Conservation (phyloP, 805 yeast species). For the Cyberlindnera maritima region DNA sequence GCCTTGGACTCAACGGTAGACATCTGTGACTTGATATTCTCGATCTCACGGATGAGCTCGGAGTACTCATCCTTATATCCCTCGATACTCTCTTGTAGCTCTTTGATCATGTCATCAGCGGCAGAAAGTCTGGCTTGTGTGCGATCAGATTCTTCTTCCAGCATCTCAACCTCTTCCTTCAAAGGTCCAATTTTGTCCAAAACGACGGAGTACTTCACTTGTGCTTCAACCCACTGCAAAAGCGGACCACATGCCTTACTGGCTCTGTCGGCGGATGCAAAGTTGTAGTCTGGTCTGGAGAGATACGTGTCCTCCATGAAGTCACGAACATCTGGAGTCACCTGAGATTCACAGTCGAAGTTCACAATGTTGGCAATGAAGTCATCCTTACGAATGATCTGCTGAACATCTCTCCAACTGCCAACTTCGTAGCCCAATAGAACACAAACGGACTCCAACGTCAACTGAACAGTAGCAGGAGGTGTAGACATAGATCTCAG, state of each 20-base stretch:
- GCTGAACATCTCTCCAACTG: constrained; percentile 82
- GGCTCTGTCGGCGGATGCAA: constrained; percentile 77
- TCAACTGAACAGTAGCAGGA: constrained; percentile 79
- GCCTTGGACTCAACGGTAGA: constrained; percentile 56
- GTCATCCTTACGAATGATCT: constrained; percentile 78
- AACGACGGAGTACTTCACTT: constrained; percentile 70
- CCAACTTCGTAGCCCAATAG: constrained; percentile 67
- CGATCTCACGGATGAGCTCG: constrained; percentile 72
- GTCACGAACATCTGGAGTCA: constrained; percentile 50
- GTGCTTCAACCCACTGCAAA: constrained; percentile 86
- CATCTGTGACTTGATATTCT: constrained; percentile 72
- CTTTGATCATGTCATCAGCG: constrained; percentile 76
- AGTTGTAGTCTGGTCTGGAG: constrained; percentile 61
- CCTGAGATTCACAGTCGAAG: constrained; percentile 60
- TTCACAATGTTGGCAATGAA: constrained; percentile 80
- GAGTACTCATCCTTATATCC: constrained; percentile 68
- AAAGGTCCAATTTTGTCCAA: constrained; percentile 74
- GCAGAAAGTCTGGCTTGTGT: constrained; percentile 72
- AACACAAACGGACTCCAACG: constrained; percentile 84
- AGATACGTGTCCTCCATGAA: constrained; percentile 61
- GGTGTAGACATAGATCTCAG: constrained; percentile 87
- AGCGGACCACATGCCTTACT: constrained; percentile 95
- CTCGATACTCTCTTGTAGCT: constrained; percentile 68
- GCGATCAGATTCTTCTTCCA: constrained; percentile 59
- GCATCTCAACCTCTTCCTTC: constrained; percentile 53